A percentile compares a stretch with the other conserved stretches of the same genome.
These are phyloP conservation scores for Boletus semigastroideus DNA, from an alignment of 1,284 basidiomycete species.

Conservation along the genomic window DNA sequence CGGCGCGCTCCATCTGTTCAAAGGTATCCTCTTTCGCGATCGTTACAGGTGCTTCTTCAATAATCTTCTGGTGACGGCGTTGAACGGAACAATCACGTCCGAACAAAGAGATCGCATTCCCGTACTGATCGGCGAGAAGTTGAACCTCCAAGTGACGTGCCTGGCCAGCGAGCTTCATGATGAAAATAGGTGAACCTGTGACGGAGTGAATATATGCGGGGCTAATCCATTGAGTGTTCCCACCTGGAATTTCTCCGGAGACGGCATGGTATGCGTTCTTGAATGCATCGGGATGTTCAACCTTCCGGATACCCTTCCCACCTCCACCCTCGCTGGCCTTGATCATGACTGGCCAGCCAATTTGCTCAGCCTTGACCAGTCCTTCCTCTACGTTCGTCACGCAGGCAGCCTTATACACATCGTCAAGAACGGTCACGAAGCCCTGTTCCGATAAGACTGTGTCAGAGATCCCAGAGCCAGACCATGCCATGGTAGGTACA, in stretches of 20 bases:
- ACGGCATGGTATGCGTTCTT: slow-evolving; percentile 95
- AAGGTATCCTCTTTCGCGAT: slow-evolving; percentile 92
- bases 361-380: slow-evolving; percentile 78
- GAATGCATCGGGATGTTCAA: slow-evolving; percentile 84
- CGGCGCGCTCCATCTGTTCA: slow-evolving; percentile 97
- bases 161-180: slow-evolving; percentile 99
- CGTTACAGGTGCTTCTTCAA: slow-evolving; percentile 98
- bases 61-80: slow-evolving; percentile 99
- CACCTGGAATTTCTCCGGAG: slow-evolving; percentile 94
- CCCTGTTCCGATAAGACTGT: slow-evolving; percentile 86
- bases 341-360: slow-evolving; percentile 99
- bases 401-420: slow-evolving; percentile 89
- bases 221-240: slow-evolving; percentile 25
- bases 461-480: slow-evolving; percentile 91
- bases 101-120: slow-evolving; percentile 98
- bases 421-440: slow-evolving; percentile 92
- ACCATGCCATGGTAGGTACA: slow-evolving; percentile 99
- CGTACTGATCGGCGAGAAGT: slow-evolving; percentile 98
- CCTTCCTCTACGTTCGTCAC: slow-evolving; percentile 91
- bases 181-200: slow-evolving; percentile 95
- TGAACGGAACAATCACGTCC: slow-evolving; percentile 99
- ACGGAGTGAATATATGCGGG: slow-evolving; percentile 14
- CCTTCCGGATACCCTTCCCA: slow-evolving; percentile 97
- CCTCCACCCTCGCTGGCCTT: slow-evolving; percentile 99
- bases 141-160: slow-evolving; percentile 99